Evolutionary conservation across 345 rosid genomes (phyloP).

Genomic region (Aquilaria sinensis): DNA sequence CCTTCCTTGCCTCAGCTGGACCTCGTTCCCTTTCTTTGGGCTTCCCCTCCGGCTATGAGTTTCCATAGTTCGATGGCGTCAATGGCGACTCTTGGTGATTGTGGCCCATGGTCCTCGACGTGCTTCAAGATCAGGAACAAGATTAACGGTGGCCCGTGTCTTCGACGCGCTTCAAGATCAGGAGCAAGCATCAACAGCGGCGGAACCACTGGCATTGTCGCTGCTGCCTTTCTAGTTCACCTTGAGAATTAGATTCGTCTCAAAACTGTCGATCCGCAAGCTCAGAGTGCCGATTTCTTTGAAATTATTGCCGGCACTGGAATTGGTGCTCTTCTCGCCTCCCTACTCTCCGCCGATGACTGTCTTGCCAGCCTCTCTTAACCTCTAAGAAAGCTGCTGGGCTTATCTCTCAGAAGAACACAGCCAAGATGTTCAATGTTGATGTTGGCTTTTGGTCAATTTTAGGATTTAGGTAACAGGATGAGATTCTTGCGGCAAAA

Average conservation of each 20-base stretch:
- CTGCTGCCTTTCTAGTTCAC: constrained; percentile 60
- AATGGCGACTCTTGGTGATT: no score
- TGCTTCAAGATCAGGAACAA: no score
- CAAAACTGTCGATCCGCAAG: constrained; percentile 54
- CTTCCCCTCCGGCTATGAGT: no score
- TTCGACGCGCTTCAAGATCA: no score
- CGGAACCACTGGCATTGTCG: constrained; percentile 59
- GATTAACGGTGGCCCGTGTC: no score
- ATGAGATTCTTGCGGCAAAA: no score
- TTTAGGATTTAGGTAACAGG: no score
- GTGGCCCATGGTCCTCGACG: no score
- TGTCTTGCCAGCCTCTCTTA: constrained; percentile 74
- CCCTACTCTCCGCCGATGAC: constrained; percentile 63
- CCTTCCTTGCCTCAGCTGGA: no score
- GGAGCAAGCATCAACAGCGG: constrained; percentile 69
- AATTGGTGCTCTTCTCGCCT: constrained; percentile 73
- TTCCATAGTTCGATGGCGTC: no score
- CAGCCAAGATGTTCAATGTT: constrained; percentile 16
- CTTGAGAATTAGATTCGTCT: constrained; percentile 92
- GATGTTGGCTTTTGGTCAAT: no score
- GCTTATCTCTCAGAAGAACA: constrained; percentile 31
- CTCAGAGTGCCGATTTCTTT: constrained; percentile 78
- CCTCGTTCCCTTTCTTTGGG: no score
- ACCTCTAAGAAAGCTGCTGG: constrained; percentile 68
- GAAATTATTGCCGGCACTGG: constrained; percentile 92